Conservation (phyloP, 768 basidiomycete genomes). For the Leccinum pellstonianum region DNA sequence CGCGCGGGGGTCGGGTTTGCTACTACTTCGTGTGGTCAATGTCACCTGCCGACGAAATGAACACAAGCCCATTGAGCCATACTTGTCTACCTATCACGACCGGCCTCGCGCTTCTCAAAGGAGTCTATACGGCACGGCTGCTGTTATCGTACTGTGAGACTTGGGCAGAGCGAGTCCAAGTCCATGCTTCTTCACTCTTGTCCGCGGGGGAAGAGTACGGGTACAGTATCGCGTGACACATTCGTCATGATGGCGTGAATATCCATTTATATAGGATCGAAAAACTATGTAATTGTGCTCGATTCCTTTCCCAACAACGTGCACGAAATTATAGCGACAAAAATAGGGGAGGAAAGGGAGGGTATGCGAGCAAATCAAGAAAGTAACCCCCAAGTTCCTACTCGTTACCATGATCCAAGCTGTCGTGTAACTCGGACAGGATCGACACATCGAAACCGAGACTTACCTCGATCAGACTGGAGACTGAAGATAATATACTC, state of each 20-base stretch:
- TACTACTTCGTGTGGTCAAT: too few relatives aligned
- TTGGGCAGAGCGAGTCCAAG: background rate
- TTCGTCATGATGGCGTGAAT: background rate
- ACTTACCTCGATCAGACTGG: background rate
- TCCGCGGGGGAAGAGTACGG: background rate
- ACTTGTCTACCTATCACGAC: background rate
- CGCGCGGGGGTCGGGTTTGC: too few relatives aligned
- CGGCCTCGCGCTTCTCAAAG: background rate
- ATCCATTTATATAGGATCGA: background rate
- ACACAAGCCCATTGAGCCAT: too few relatives aligned
- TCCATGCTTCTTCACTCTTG: background rate
- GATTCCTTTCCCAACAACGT: background rate
- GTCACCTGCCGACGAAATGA: too few relatives aligned
- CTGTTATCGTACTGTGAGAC: background rate
- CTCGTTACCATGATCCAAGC: background rate
- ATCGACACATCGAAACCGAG: background rate
- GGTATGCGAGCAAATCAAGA: too few relatives aligned
- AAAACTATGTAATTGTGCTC: background rate
- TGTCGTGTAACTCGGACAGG: background rate
- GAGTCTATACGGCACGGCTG: background rate
- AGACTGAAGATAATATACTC: background rate
- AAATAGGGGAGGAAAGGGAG: background rate
- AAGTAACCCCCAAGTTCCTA: background rate
- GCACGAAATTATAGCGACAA: background rate
- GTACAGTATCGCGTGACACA: background rate